Evolutionary conservation across 768 basidiomycete genomes (phyloP).

Genomic region (Russula sp.): DNA sequence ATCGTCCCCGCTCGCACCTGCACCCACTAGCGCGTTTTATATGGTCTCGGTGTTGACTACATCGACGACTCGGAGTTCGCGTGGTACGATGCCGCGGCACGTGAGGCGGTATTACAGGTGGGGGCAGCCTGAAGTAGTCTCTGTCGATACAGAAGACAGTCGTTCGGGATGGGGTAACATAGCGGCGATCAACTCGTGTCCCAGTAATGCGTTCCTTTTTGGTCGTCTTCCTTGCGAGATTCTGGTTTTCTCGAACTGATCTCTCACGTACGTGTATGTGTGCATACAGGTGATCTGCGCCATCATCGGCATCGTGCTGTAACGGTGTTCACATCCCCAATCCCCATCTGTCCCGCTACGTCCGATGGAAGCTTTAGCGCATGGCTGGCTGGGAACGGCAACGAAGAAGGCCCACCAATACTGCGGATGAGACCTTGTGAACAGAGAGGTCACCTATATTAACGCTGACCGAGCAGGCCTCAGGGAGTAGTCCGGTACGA

Average conservation of each 20-base stretch:
- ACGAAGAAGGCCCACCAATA: conserved; percentile 95
- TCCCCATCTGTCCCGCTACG: conserved; percentile 52
- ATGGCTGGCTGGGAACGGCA: conserved; percentile 91
- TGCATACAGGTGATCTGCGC: conserved; percentile 69
- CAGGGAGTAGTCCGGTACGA: conserved; percentile 39
- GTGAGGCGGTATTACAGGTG: conserved; percentile 28
- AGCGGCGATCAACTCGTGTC: conserved; percentile 96
- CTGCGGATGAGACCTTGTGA: conserved; percentile 79
- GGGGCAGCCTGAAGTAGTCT: too few species aligned
- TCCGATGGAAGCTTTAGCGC: conserved; percentile 94
- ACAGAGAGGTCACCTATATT: conserved; percentile 59
- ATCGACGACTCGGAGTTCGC: conserved; percentile 49
- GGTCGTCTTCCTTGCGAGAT: too few species aligned
- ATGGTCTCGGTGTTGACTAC: conserved; percentile 62
- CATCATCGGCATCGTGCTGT: conserved; percentile 97
- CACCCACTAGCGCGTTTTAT: conserved; percentile 30
- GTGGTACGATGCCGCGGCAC: conserved; percentile 58
- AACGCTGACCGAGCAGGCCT: conserved; percentile 91
- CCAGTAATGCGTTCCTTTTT: conserved; percentile 45
- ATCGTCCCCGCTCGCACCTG: conserved; percentile 11
- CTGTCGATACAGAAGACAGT: too few species aligned
- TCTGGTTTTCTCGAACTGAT: too few species aligned
- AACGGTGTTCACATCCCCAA: conserved; percentile 52
- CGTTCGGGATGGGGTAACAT: conserved; percentile 68
- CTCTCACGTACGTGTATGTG: too few species aligned